Evolutionary conservation across 1,284 basidiomycete species (phyloP).

Genomic region (Cryptococcus depauperatus): DNA sequence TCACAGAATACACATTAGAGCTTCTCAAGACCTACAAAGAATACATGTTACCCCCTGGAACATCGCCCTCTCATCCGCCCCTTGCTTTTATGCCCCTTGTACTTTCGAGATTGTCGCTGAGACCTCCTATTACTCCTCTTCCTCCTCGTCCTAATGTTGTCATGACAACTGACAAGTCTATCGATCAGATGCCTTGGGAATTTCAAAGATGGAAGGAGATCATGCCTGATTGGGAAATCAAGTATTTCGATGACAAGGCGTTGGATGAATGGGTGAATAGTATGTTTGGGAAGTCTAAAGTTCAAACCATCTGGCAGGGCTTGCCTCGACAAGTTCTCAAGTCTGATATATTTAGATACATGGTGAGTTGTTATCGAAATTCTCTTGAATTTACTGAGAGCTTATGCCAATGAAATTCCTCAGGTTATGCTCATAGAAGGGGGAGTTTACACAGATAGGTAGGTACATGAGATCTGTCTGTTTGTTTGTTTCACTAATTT

Average conservation of each 20-base stretch:
- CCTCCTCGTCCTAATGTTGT: constrained; percentile 26
- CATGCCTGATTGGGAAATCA: constrained; percentile 30
- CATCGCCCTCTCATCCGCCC: constrained; percentile 3
- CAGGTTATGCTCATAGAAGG: constrained; percentile 30
- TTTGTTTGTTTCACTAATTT: constrained; percentile 3
- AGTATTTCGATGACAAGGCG: constrained; percentile 27
- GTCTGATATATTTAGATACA: constrained; percentile 31
- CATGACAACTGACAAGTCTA: constrained; percentile 29
- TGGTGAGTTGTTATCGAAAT: constrained; percentile 6
- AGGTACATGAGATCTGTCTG: constrained; percentile 1
- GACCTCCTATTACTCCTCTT: constrained; percentile 20
- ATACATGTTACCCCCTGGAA: constrained; percentile 15
- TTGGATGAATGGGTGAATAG: constrained; percentile 27
- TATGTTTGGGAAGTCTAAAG: constrained; percentile 23
- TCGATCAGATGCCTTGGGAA: constrained; percentile 22
- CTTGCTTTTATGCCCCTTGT: constrained; percentile 18
- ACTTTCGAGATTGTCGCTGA: constrained; percentile 20
- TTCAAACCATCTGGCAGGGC: constrained; percentile 24
- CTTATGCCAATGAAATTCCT: not conserved
- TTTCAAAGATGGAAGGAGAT: constrained; percentile 31
- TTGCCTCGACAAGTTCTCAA: constrained; percentile 31
- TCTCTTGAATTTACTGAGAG: no score
- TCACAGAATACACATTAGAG: constrained; percentile 20
- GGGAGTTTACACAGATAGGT: constrained; percentile 34
- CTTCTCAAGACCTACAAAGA: constrained; percentile 18